Evolutionary conservation across 192 early-diverging fungal species (phyloP).

Genomic region (Backusella circina): DNA sequence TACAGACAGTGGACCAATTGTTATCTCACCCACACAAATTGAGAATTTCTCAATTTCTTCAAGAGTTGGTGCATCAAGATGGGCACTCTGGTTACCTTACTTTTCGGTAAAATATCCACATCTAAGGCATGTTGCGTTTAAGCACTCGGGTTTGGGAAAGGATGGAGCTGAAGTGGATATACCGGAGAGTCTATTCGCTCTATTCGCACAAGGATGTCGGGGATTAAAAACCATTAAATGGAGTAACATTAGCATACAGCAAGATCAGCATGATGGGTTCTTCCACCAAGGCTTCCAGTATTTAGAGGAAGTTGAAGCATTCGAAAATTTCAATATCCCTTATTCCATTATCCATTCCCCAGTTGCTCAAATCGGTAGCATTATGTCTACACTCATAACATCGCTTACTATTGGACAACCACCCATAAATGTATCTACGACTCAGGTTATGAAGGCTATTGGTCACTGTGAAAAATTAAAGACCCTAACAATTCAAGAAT

Average conservation of each 20-base stretch:
- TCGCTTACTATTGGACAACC: slow-evolving; percentile 5
- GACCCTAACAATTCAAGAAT: background rate
- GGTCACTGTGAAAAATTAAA: background rate
- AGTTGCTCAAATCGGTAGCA: background rate
- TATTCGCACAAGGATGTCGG: background rate
- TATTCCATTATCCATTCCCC: background rate
- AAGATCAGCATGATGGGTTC: background rate
- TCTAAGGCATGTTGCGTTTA: background rate
- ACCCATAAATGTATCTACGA: background rate
- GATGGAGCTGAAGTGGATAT: background rate
- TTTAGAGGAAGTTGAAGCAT: background rate
- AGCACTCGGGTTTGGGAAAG: slow-evolving; percentile 3
- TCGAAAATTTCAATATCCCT: slow-evolving; percentile 3
- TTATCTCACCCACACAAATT: background rate
- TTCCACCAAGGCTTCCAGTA: background rate
- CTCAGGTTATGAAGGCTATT: background rate
- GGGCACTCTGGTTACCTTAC: slow-evolving; percentile 11
- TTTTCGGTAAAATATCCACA: slow-evolving; percentile 4
- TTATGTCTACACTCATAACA: background rate
- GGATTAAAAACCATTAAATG: background rate
- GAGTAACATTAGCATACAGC: background rate
- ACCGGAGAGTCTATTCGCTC: background rate
- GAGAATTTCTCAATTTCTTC: background rate
- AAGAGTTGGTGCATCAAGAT: background rate
- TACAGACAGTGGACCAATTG: background rate